A percentile compares a stretch with the other conserved stretches of the same genome.
Conservation (phyloP, 306 rosid genomes). For the Morella rubra region DNA sequence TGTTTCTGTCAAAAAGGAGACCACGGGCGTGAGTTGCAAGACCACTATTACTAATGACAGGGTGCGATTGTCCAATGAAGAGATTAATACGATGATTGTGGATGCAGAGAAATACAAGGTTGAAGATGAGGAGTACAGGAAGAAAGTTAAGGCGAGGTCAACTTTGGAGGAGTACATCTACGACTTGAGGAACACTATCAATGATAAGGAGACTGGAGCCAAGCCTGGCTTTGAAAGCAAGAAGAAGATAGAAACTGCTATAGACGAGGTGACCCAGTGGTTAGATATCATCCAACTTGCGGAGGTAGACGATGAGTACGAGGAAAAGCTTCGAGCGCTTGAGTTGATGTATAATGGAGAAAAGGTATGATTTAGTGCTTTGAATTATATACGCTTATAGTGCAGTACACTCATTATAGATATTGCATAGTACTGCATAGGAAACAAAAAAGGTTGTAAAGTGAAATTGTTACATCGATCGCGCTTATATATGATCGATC, state of each 20-base stretch:
- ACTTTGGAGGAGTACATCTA: slow-evolving; percentile 18
- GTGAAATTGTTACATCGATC: too few relatives aligned
- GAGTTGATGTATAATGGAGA: slow-evolving; percentile 21
- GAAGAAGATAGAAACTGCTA: slow-evolving; percentile 22
- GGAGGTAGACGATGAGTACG: slow-evolving; percentile 5
- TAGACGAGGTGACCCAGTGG: slow-evolving; percentile 12
- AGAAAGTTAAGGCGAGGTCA: slow-evolving; percentile 17
- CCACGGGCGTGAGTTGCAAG: slow-evolving; percentile 10
- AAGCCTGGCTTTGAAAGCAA: not conserved
- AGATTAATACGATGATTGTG: slow-evolving; percentile 17
- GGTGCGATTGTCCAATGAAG: slow-evolving; percentile 6
- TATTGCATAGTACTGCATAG: too few relatives aligned
- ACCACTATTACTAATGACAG: slow-evolving; percentile 26
- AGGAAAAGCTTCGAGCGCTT: slow-evolving; percentile 16
- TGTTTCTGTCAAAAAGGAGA: slow-evolving; percentile 18
- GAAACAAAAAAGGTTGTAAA: too few relatives aligned
- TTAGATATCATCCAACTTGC: slow-evolving; percentile 12
- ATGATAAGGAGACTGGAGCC: slow-evolving; percentile 17
- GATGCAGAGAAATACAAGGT: slow-evolving; percentile 13
- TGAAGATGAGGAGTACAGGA: slow-evolving; percentile 26
- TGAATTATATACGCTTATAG: too few relatives aligned
- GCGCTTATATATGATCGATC: too few relatives aligned
- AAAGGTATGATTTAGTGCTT: too few relatives aligned
- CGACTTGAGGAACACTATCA: slow-evolving; percentile 19
- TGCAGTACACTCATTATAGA: too few relatives aligned